Evolutionary conservation across 495 filamentous ascomycete genomes (phyloP).

Genomic region (Aspergillus baeticus): DNA sequence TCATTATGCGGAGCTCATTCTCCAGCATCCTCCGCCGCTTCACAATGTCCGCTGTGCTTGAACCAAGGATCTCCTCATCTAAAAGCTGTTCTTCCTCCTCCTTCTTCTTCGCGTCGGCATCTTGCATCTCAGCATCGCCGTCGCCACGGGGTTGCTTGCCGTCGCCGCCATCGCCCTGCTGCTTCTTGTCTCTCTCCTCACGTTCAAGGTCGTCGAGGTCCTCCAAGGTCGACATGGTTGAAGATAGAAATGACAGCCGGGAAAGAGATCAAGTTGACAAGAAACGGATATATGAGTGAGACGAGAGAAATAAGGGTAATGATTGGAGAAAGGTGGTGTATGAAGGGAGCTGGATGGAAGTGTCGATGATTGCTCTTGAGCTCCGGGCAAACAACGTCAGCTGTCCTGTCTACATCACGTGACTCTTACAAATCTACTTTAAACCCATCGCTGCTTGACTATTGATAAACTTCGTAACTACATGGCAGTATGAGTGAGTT

Average conservation of each 20-base stretch:
- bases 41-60: constrained; percentile 89
- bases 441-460: too few relatives aligned
- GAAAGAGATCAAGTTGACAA: background rate
- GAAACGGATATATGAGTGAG: constrained; percentile 6
- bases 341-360: constrained; percentile 21
- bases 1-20: constrained; percentile 98
- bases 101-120: constrained; percentile 69
- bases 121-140: constrained; percentile 86
- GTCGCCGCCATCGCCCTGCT: constrained; percentile 52
- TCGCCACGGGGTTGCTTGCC: constrained; percentile 59
- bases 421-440: constrained; percentile 27
- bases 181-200: constrained; percentile 74
- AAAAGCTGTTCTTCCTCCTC: constrained; percentile 74
- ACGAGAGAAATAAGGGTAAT: constrained; percentile 1
- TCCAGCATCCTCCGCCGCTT: constrained; percentile 84
- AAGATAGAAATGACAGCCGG: background rate
- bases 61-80: constrained; percentile 85
- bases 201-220: constrained; percentile 78
- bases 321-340: constrained; percentile 15
- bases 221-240: constrained; percentile 79
- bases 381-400: constrained; percentile 46
- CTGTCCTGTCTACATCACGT: constrained; percentile 36
- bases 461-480: too few relatives aligned
- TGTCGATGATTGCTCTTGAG: constrained; percentile 36
- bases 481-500: too few relatives aligned